Evolutionary conservation across 106 monocot genomes (phyloP), one percentile per base, ranked within the genome.

Genomic region (Narthecium ossifragum): DNA sequence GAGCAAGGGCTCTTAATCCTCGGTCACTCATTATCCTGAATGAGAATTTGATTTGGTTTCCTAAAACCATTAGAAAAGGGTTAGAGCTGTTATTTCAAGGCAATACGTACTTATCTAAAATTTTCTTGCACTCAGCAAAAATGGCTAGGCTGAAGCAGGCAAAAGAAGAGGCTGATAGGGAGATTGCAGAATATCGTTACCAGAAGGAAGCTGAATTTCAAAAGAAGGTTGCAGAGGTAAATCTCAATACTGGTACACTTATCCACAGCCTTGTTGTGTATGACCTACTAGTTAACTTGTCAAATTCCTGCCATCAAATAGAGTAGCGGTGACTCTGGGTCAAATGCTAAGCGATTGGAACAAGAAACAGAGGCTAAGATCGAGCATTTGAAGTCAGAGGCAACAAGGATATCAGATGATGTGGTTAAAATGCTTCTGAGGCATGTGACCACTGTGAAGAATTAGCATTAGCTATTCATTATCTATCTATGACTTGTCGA

Each of bases 101-200:
- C n/a, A n/a, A n/a, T n/a, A n/a, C n/a, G n/a, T n/a, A n/a, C n/a
- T n/a, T n/a, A n/a, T n/a, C n/a, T n/a, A n/a, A n/a, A n/a, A n/a
- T n/a, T n/a, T n/a, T n/a, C n/a, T n/a, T n/a, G n/a, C n/a, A n/a
- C n/a, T n/a, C 69, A 85, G 80, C 80, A 13, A 85, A 76, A 67
- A 62, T 63, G 65, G 80, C 88, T 10, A 70, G 88, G 62, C 53
- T 93, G 47, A 93, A 79, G 68, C 88, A 88, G 61, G 88, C 92
- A 8, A 93, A 93, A 60, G 92, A 93, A 17, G 92, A 93, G 65
- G 92, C 92, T 34, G 88, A 88, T 27, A 88, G 70, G 56, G 92
- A 93, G 51, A 59, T 73, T 43, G 76, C 84, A 12, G 88, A 80
- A 58, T 85, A 67, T 45, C 87, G 87, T 67, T 80, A 84, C 11